Conservation (phyloP, 192 early-diverging fungal species). For the Linnemannia hyalina region DNA sequence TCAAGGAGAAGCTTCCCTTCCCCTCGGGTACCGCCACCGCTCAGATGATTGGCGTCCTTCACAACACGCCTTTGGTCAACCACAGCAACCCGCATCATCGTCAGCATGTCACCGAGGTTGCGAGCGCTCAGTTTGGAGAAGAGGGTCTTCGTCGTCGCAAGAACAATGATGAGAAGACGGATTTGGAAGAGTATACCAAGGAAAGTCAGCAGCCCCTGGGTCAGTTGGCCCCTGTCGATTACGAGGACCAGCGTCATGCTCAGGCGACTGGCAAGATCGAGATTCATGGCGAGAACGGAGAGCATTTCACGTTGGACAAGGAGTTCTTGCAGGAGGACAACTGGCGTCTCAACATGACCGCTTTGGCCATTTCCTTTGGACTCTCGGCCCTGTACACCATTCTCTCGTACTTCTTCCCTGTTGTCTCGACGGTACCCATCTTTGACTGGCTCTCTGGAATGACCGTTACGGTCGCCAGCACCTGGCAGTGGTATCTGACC, state of each 20-base stretch:
- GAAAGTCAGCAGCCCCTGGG: slow-evolving; percentile 22
- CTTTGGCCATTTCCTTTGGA: slow-evolving; percentile 66
- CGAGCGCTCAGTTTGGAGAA: neutral
- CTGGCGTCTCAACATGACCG: slow-evolving; percentile 72
- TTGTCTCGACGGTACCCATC: slow-evolving; percentile 67
- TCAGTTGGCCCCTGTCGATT: slow-evolving; percentile 20
- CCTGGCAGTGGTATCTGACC: slow-evolving; percentile 79
- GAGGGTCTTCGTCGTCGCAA: slow-evolving; percentile 24
- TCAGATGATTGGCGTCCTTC: slow-evolving; percentile 83
- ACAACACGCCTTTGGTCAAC: slow-evolving; percentile 69
- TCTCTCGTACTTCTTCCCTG: slow-evolving; percentile 72
- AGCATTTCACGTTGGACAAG: slow-evolving; percentile 35
- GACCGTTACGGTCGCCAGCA: slow-evolving; percentile 59
- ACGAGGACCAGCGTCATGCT: slow-evolving; percentile 3
- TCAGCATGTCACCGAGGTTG: neutral
- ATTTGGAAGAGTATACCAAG: slow-evolving; percentile 17
- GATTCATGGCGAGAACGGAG: slow-evolving; percentile 46
- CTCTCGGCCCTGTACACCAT: slow-evolving; percentile 75
- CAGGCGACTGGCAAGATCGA: slow-evolving; percentile 6
- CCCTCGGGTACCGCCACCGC: slow-evolving; percentile 90
- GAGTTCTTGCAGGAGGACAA: slow-evolving; percentile 61
- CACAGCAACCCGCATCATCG: slow-evolving; percentile 1
- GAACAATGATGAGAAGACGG: neutral
- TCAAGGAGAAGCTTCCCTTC: slow-evolving; percentile 86
- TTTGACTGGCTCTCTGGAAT: slow-evolving; percentile 71